A percentile compares a stretch with the other conserved stretches of the same genome.
These are phyloP conservation scores for Diospyros kaki DNA, from an alignment of 148 eudicot species.

Conservation along the genomic window DNA sequence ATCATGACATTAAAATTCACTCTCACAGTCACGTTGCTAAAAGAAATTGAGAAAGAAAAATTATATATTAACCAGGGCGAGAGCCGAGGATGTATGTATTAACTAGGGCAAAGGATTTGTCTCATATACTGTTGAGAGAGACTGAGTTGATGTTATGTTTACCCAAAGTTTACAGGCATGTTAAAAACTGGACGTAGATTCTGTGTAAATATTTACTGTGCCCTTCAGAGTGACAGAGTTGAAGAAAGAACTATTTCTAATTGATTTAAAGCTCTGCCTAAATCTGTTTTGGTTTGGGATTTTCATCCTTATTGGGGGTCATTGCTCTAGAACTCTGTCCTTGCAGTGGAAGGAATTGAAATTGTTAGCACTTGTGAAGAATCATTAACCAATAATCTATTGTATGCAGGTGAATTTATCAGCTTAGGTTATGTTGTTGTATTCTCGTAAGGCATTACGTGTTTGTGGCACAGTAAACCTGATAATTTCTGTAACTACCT, in stretches of 20 bases:
- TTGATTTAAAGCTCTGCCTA: neutral
- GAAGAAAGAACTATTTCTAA: neutral
- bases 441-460: neutral
- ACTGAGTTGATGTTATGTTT: too few species aligned
- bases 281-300: neutral
- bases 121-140: too few species aligned
- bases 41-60: neutral
- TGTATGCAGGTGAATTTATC: conserved; percentile 8
- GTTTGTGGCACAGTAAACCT: neutral
- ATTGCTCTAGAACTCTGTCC: neutral
- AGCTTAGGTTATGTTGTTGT: conserved; percentile 8
- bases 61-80: too few species aligned
- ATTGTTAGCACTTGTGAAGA: too few species aligned
- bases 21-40: neutral
- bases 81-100: too few species aligned
- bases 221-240: neutral
- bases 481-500: neutral
- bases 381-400: conserved; percentile 2
- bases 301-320: neutral
- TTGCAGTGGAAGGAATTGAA: neutral
- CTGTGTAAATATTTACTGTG: neutral
- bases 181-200: neutral
- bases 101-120: too few species aligned
- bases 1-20: neutral
- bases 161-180: too few species aligned